Percentiles rank a stretch among this genome's conserved stretches.
Conservation (phyloP, 176 grass and related monocot genomes). For the Aechmea fasciata region DNA sequence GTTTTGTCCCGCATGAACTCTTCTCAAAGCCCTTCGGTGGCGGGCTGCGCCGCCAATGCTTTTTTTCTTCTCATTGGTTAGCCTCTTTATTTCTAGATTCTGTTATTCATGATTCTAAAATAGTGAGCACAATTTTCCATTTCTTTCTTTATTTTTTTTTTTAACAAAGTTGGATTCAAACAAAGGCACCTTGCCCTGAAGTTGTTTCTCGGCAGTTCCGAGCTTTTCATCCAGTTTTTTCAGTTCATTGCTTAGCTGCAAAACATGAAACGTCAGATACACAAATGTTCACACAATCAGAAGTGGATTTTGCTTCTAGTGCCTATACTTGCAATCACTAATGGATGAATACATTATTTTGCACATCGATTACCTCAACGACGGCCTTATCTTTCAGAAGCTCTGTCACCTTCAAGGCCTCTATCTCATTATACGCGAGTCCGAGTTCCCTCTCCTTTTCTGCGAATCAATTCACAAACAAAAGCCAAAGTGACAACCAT, state of each 20-base stretch:
- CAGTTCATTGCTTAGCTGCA: conserved; percentile 76
- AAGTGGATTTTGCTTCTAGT: not conserved
- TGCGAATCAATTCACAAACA: conserved; percentile 26
- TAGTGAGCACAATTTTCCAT: too few relatives aligned
- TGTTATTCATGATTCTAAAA: conserved; percentile 12
- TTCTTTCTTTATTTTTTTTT: too few relatives aligned
- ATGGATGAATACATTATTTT: conserved; percentile 1
- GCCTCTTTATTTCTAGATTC: conserved; percentile 73
- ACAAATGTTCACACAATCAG: not conserved
- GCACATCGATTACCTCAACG: conserved; percentile 45
- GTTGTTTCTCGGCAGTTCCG: conserved; percentile 49
- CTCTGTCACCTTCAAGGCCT: conserved; percentile 60
- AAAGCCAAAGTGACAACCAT: not conserved
- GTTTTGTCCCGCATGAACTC: conserved; percentile 56
- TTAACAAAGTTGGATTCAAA: not conserved
- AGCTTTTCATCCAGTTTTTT: conserved; percentile 74
- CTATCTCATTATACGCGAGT: conserved; percentile 53
- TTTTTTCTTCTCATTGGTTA: conserved; percentile 67
- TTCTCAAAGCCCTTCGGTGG: conserved; percentile 64
- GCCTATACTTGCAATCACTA: not conserved
- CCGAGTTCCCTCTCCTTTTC: conserved; percentile 84
- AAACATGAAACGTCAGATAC: conserved; percentile 1
- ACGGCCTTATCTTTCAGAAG: conserved; percentile 77
- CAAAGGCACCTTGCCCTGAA: conserved; percentile 64
- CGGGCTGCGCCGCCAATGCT: conserved; percentile 64